Base-by-base conservation (phyloP, 169 alveolate species). In the Plasmodium falciparum region DNA sequence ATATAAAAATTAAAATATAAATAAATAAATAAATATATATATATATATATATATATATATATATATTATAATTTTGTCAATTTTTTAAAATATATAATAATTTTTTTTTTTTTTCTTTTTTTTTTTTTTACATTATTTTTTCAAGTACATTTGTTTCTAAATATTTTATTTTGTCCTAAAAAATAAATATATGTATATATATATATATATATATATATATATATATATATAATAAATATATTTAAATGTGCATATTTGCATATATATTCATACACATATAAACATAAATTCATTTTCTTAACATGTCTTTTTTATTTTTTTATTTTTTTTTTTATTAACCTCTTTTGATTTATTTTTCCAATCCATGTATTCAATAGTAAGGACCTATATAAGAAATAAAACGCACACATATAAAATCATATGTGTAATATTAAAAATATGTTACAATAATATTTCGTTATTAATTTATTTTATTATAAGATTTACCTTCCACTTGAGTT, bases 261-360 rank as follows among this genome's bases (percentile, higher is more conserved):
- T 29, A 13, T 58, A 39, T 29, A 15, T 24, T 5, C 61, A 26
- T 4, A 33, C 43, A 74, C 74, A 2, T 13, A 24, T 66, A 52
- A 20, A 20, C 76, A 45, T 43, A 8, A 43, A 39, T 66, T 24
- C 22, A 39, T 66, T 66, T 24, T 11, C 24, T 17, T 66, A 24
- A 8, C 74, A 13, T 15, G 29, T 43, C 17, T n/a, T 47, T 33
- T 69, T 33, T 17, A 8, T n/a, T n/a, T 47, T 33, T 69, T 33
- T 17, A 8, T n/a, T n/a, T 26, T 56, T 52, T 72, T 73, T 54
- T 24, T 15, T 56, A 61, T n/a, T 52, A 58, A 80, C 91, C 45
- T 80, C 91, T 52, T 80, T 80, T 47, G 91, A 80, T 45, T 80
- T 80, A 73, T 80, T 80, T 61, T 80, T 80, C 91, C 91, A 80